Percentiles rank a stretch among this genome's conserved stretches.
phyloP scores from a whole-genome alignment of 257 asterid genomes.

The Solanum sejunctum region DNA sequence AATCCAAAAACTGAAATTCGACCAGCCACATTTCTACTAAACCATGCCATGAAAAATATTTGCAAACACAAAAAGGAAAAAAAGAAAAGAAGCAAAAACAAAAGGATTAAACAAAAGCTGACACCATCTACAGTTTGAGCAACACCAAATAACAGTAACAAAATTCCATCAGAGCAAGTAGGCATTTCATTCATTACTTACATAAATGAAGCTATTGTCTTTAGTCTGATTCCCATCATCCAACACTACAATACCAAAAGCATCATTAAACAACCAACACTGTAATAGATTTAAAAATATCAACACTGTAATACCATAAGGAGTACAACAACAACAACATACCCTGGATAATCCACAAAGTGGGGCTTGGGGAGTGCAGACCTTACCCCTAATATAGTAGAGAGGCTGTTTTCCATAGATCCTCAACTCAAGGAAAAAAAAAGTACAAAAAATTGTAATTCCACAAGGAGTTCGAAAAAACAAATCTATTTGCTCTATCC shows the following conservation, averaged over 20 bases:
- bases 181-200: slow-evolving; percentile 20
- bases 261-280: slow-evolving; percentile 2
- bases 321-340: background rate
- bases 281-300: slow-evolving; percentile 4
- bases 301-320: background rate
- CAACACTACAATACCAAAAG: slow-evolving; percentile 49
- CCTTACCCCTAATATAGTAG: background rate
- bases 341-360: background rate
- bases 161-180: background rate
- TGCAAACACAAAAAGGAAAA: background rate
- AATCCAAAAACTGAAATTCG: background rate
- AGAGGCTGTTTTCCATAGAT: background rate
- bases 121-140: background rate
- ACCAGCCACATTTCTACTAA: background rate
- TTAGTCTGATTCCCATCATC: slow-evolving; percentile 73
- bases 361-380: background rate
- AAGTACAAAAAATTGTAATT: background rate
- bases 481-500: background rate
- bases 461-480: background rate
- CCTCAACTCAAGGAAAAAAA: background rate
- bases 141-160: background rate
- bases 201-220: slow-evolving; percentile 94
- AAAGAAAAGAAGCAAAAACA: background rate
- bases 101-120: background rate
- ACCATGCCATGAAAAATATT: background rate